Conservation (phyloP, 306 rosid genomes). For the Quercus gilva region DNA sequence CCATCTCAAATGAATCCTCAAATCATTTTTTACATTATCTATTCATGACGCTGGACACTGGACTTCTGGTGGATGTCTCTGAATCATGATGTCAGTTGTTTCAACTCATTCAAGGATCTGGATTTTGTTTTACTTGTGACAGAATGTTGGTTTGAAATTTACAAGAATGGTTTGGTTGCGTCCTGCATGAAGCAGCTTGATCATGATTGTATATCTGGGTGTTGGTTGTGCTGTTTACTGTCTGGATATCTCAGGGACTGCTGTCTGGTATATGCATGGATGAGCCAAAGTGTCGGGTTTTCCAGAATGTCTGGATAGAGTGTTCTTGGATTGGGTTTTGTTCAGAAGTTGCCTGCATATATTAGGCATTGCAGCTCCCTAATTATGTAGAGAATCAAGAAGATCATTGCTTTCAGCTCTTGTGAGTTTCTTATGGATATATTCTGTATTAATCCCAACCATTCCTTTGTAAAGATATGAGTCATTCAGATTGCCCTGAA, state of each 20-base stretch:
- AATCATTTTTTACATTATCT: constrained; percentile 19
- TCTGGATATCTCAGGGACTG: constrained; percentile 20
- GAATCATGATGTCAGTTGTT: constrained; percentile 25
- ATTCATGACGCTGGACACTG: constrained; percentile 26
- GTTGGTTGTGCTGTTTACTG: constrained; percentile 18
- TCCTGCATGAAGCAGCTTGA: constrained; percentile 25
- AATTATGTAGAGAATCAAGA: not conserved
- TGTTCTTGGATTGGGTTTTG: not conserved
- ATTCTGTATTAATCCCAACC: constrained; percentile 18
- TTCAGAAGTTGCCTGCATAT: not conserved
- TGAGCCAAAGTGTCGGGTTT: not conserved
- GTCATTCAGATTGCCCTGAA: constrained; percentile 4
- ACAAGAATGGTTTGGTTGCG: constrained; percentile 12
- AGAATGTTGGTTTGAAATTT: constrained; percentile 13
- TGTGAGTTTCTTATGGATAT: not conserved
- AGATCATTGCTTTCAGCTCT: constrained; percentile 9
- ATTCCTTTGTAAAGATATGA: constrained; percentile 30
- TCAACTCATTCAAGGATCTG: constrained; percentile 24
- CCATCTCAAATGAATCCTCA: constrained; percentile 16
- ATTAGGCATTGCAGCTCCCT: constrained; percentile 9
- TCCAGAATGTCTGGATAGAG: not conserved
- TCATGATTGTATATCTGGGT: constrained; percentile 11
- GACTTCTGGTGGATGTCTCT: constrained; percentile 33
- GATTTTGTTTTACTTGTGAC: constrained; percentile 19
- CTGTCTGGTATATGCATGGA: constrained; percentile 21